Percentiles rank a stretch among this genome's conserved stretches.
Evolutionary conservation across 129 eudicot species (phyloP).

Genomic region (Scalesia atractyloides): DNA sequence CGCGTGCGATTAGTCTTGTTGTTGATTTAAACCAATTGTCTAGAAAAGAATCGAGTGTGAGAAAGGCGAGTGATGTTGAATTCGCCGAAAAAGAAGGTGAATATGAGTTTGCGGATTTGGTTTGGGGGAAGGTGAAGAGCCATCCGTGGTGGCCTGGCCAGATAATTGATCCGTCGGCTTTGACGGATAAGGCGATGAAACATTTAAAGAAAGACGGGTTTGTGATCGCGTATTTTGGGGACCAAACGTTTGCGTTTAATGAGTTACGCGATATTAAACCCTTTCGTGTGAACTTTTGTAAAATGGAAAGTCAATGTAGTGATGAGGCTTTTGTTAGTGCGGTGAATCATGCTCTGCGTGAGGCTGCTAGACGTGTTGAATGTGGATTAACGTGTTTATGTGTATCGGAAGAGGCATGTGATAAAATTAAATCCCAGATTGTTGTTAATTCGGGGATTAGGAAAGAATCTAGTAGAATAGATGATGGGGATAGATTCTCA

Average conservation of each 20-base stretch:
- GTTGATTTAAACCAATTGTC: conserved; percentile 35
- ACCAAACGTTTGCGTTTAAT: conserved; percentile 63
- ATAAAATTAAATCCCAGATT: conserved; percentile 33
- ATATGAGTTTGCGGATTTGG: conserved; percentile 52
- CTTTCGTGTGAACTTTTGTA: conserved; percentile 49
- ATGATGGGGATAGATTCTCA: conserved; percentile 57
- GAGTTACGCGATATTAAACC: conserved; percentile 54
- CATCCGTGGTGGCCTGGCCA: conserved; percentile 95
- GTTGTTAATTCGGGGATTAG: conserved; percentile 53
- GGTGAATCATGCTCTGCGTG: conserved; percentile 59
- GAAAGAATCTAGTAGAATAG: conserved; percentile 46
- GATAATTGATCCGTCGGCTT: conserved; percentile 52
- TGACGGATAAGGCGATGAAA: conserved; percentile 54
- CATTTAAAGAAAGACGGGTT: conserved; percentile 43
- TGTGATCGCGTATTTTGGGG: conserved; percentile 74
- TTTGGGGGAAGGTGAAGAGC: conserved; percentile 84
- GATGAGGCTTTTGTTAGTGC: conserved; percentile 51
- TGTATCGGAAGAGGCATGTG: conserved; percentile 34
- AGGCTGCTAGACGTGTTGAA: conserved; percentile 70
- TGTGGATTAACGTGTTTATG: conserved; percentile 67
- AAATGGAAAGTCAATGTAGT: conserved; percentile 53
- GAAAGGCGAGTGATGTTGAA: conserved; percentile 15
- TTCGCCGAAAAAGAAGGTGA: conserved; percentile 46
- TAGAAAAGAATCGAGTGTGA: conserved; percentile 13
- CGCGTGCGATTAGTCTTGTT: conserved; percentile 40